These are phyloP conservation scores for Euphorbia tirucalli DNA, from an alignment of 345 rosid species.

Conservation along the genomic window DNA sequence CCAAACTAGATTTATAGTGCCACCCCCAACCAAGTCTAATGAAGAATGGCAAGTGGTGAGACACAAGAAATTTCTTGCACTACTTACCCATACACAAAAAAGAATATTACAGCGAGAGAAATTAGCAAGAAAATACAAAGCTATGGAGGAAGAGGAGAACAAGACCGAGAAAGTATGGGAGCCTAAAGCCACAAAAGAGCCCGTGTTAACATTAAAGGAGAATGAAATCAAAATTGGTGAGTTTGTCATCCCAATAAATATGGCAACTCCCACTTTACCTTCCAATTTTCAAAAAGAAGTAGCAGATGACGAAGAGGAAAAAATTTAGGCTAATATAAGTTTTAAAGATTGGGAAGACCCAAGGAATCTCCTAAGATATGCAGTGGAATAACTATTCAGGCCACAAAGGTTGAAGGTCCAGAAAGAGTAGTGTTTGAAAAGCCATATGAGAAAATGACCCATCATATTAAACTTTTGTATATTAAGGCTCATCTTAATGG, in stretches of 20 bases:
- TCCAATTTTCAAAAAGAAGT: not conserved
- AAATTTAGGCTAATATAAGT: too few species aligned
- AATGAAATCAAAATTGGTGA: not conserved
- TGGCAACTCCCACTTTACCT: not conserved
- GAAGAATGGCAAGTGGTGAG: too few species aligned
- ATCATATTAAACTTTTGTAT: not conserved
- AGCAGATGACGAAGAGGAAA: not conserved
- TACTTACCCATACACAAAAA: too few species aligned
- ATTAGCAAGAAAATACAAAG: too few species aligned
- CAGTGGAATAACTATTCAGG: not conserved
- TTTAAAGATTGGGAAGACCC: not conserved
- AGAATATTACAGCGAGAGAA: too few species aligned
- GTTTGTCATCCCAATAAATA: not conserved
- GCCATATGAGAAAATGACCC: not conserved
- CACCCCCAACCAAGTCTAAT: too few species aligned
- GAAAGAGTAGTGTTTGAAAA: not conserved
- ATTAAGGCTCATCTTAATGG: conserved; percentile 1
- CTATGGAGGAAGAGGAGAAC: too few species aligned
- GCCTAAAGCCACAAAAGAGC: too few species aligned
- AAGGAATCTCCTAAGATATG: not conserved
- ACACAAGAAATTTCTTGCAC: too few species aligned
- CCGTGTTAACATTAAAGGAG: not conserved
- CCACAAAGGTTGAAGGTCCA: not conserved
- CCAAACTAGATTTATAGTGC: not conserved
- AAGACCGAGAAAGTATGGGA: too few species aligned